Conservation (phyloP, 2,329 filamentous ascomycete genomes). For the Fusarium graminum region DNA sequence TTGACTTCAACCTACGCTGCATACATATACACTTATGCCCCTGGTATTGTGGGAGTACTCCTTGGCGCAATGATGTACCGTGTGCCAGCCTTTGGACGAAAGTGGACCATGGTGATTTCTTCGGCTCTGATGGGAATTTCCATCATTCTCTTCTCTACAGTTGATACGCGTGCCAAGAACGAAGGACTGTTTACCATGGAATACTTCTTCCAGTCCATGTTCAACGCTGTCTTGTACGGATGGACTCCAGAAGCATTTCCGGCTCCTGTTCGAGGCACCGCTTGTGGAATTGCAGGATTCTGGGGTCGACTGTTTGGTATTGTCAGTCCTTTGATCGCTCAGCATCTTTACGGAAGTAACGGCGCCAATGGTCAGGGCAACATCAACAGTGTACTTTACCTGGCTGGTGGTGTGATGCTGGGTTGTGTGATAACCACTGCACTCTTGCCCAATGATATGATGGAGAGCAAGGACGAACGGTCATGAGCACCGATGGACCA, state of each 20-base stretch:
- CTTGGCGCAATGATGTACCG: slow-evolving; percentile 59
- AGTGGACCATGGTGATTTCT: slow-evolving; percentile 61
- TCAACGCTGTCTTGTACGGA: slow-evolving; percentile 55
- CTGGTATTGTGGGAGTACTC: slow-evolving; percentile 64
- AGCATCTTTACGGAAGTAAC: slow-evolving; percentile 55
- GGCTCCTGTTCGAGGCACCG: slow-evolving; percentile 66
- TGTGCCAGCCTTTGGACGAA: slow-evolving; percentile 55
- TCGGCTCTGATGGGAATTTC: slow-evolving; percentile 60
- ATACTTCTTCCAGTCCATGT: slow-evolving; percentile 60
- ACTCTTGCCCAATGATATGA: slow-evolving; percentile 58
- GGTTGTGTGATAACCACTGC: slow-evolving; percentile 66
- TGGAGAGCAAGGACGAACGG: slow-evolving; percentile 53
- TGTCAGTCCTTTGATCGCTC: slow-evolving; percentile 67
- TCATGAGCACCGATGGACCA: slow-evolving; percentile 15
- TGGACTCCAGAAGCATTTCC: slow-evolving; percentile 71
- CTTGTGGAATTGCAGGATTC: slow-evolving; percentile 69
- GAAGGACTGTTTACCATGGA: slow-evolving; percentile 59
- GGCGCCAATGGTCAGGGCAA: slow-evolving; percentile 51
- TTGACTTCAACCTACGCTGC: slow-evolving; percentile 63
- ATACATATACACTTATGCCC: slow-evolving; percentile 67
- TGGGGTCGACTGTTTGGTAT: slow-evolving; percentile 71
- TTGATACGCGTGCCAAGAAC: slow-evolving; percentile 55
- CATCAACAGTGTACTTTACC: slow-evolving; percentile 65
- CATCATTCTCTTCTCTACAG: slow-evolving; percentile 60
- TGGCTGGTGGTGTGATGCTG: slow-evolving; percentile 67